Base-by-base conservation (phyloP, 495 filamentous ascomycete species). In the Annulohypoxylon nitens region DNA sequence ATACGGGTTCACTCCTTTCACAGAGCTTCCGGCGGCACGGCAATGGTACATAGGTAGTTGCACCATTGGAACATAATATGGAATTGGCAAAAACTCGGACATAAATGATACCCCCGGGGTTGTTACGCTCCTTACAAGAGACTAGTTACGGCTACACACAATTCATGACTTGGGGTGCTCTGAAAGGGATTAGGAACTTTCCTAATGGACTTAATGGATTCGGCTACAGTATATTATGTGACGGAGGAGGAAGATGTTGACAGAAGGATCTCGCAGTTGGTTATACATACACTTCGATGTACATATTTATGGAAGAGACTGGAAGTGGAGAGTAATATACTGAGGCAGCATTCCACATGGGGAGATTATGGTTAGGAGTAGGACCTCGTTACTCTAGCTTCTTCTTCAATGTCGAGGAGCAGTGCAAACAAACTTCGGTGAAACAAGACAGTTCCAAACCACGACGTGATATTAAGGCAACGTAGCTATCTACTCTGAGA, bases 101-200 rank as follows among this genome's bases (percentile, higher is more conserved):
- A 55, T 43, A 57, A 12, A 57, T 74, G 48, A 74, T 70, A 63
- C 66, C 65, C 50, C 47, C 23, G 48, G 66, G 50, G 50, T 25
- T 62, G n/a, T 67, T 63, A 69, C 71, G 33, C 66, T 69, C 71
- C 66, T 74, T 74, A 59, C 12, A 57, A 45, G 48, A 69, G 60
- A 50, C 55, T 47, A 10, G 66, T 58, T 41, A 60, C 55, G 50
- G 61, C 50, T 20, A 30, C 39, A 11, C 36, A 57, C 16, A 37
- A 61, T 62, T 67, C 23, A 67, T 67, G 50, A 51, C 54, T 62
- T 58, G 33, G 6, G 50, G 36, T 58, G 8, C 3, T 55, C 50
- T 48, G 33, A 72, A 59, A 16, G 37, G 47, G 16, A 59, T 55
- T 43, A 26, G 43, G 45, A 58, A 20, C 14, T 51, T 50, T n/a